These are phyloP conservation scores for Aureobasidium melanogenum DNA, from an alignment of 2,329 filamentous ascomycete species.

Conservation along the genomic window DNA sequence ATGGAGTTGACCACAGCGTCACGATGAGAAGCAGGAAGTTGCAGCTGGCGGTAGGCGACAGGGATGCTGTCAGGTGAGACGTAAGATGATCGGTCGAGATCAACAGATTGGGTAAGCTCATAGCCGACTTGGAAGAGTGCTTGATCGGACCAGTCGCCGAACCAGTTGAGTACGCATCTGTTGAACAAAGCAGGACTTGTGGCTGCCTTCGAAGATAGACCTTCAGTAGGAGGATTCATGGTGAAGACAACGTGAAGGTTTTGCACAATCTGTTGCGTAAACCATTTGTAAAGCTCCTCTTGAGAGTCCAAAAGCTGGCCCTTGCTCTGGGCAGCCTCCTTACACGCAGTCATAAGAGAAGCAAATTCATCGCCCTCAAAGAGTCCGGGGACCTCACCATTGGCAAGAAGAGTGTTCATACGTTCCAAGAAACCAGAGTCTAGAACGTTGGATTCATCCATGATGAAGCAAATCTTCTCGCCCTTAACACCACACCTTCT, in stretches of 20 bases:
- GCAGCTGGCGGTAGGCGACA: slow-evolving; percentile 79
- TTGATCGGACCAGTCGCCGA: slow-evolving; percentile 99
- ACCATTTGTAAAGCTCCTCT: slow-evolving; percentile 99
- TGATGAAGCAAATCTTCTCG: slow-evolving; percentile 99
- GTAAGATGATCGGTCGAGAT: slow-evolving; percentile 83
- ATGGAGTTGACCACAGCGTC: slow-evolving; percentile 94
- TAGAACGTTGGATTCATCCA: slow-evolving; percentile 98
- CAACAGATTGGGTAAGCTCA: slow-evolving; percentile 91
- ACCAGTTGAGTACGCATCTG: slow-evolving; percentile 99
- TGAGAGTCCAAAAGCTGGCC: slow-evolving; percentile 92
- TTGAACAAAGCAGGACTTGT: slow-evolving; percentile 99
- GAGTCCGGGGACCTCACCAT: slow-evolving; percentile 96
- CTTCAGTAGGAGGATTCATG: slow-evolving; percentile 97
- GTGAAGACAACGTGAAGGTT: slow-evolving; percentile 99
- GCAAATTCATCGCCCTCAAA: slow-evolving; percentile 99
- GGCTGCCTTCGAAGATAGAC: slow-evolving; percentile 88
- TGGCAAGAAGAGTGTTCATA: slow-evolving; percentile 98
- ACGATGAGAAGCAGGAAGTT: slow-evolving; percentile 77
- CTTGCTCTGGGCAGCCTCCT: slow-evolving; percentile 94
- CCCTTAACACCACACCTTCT: slow-evolving; percentile 93
- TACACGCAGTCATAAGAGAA: slow-evolving; percentile 98
- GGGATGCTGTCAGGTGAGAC: slow-evolving; percentile 83
- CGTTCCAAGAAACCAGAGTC: slow-evolving; percentile 97
- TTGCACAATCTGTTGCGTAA: slow-evolving; percentile 97
- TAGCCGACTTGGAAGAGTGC: slow-evolving; percentile 95